Evolutionary conservation across 1,284 basidiomycete genomes (phyloP).

Genomic region (Puccinia novopanici): DNA sequence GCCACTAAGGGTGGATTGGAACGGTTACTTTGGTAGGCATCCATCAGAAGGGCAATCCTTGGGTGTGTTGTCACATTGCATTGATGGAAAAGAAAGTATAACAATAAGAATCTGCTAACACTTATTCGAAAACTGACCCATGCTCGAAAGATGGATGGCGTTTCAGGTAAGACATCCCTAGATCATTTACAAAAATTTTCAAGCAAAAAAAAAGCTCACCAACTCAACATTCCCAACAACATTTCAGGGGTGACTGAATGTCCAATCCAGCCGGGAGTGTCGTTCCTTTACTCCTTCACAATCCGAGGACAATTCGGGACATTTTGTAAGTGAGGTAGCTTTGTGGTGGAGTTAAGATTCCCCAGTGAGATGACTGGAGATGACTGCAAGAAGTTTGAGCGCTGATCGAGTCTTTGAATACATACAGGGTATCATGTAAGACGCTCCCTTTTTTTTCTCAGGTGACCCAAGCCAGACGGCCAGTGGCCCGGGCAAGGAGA

Average conservation of each 20-base stretch:
- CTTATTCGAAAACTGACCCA: background rate
- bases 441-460: background rate
- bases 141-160: conserved; percentile 31
- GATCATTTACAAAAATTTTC: background rate
- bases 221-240: background rate
- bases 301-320: conserved; percentile 36
- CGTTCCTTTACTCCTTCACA: conserved; percentile 30
- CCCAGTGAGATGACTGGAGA: background rate
- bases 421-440: conserved; percentile 40
- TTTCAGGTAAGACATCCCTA: conserved; percentile 41
- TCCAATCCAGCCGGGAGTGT: conserved; percentile 52
- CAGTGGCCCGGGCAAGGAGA: conserved; percentile 38
- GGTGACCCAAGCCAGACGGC: background rate
- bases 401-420: too few species aligned
- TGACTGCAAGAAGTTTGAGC: background rate
- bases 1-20: too few species aligned
- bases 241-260: conserved; percentile 55
- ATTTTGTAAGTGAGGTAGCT: conserved; percentile 22
- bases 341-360: background rate
- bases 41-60: conserved; percentile 56
- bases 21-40: conserved; percentile 48
- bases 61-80: conserved; percentile 53
- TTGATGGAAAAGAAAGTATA: too few species aligned
- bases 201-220: conserved; percentile 5
- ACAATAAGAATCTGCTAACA: background rate